Conservation (phyloP, 1,284 basidiomycete species). For the Pulveroboletus sp. region DNA sequence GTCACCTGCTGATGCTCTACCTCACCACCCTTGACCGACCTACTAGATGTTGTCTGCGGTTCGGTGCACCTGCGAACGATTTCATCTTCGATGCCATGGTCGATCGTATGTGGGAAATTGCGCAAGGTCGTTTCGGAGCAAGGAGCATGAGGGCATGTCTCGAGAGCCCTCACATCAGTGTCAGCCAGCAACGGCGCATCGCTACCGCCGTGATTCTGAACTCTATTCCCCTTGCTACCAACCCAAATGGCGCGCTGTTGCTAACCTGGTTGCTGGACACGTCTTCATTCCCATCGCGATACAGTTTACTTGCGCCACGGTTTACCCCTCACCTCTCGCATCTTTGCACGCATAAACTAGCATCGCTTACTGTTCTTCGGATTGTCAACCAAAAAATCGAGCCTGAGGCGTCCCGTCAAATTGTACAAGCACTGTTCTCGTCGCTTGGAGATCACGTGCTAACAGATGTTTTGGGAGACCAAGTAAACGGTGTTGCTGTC, state of each 20-base stretch:
- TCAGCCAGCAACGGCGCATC: conserved; percentile 92
- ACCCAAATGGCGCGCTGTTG: conserved; percentile 93
- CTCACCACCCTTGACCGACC: conserved; percentile 4
- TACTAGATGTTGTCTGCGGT: conserved; percentile 84
- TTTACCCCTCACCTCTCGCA: conserved; percentile 96
- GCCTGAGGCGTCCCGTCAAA: conserved; percentile 77
- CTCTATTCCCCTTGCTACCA: conserved; percentile 96
- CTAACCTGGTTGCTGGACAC: conserved; percentile 97
- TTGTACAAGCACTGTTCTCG: conserved; percentile 83
- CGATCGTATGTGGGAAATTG: conserved; percentile 97
- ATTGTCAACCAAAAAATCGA: conserved; percentile 93
- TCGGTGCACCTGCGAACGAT: conserved; percentile 85
- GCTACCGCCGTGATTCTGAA: conserved; percentile 95
- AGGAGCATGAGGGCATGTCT: conserved; percentile 97
- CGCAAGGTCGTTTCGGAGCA: conserved; percentile 95
- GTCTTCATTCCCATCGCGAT: conserved; percentile 89
- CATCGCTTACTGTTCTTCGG: conserved; percentile 89
- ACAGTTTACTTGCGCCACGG: conserved; percentile 88
- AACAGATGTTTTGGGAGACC: conserved; percentile 91
- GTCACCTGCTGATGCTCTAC: conserved; percentile 32
- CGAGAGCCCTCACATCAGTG: conserved; percentile 82
- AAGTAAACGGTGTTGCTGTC: conserved; percentile 93
- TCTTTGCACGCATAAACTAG: conserved; percentile 97
- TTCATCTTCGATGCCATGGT: conserved; percentile 99
- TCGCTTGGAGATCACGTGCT: conserved; percentile 86